Base-by-base conservation (phyloP, 2,329 filamentous ascomycete species). In the Exophiala xenobiotica region DNA sequence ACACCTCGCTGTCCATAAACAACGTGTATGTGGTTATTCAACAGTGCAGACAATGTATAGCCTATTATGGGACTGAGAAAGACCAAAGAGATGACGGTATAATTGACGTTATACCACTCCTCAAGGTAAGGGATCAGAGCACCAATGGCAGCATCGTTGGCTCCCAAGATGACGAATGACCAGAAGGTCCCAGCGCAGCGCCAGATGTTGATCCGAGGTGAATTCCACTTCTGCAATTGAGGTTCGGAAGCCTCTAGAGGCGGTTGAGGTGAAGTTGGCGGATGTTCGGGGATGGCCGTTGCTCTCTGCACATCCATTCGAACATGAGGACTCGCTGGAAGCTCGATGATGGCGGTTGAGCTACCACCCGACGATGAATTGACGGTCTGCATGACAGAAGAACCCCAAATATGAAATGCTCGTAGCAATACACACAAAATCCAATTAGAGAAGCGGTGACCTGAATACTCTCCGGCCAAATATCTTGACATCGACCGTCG, bases 1-100 rank as follows among this genome's bases (percentile, higher is more conserved):
- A 91, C 78, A 12, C 88, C 88, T 22, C 85, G 78, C 65, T 88
- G 87, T 23, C 88, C 88, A 20, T 71, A 56, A 4, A 58, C 58
- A 26, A 65, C 61, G 56, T 78, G 75, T 16, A 76, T 63, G 5
- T 53, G 44, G 53, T 74, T 74, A 59, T 74, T 76, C 23, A 71
- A 47, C 9, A 75, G 49, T 9, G 75, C 74, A 1, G 75, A 69
- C 2, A 65, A 51, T 7, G 68, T 70, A 60, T 77, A 78, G 5
- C 75, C 75, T 2, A 72, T 59, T 24, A 76, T 69, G 0, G 75
- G 74, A 14, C 73, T 68, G 5, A 78, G 69, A 61, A 78, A 78
- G 44, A 78, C 65, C 1, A 78, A 64, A 7, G 75, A 78, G 7
- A 77, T 67, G 24, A 75, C 62, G 0, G 72, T 68, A 56, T 76